Conservation (phyloP, 2,329 filamentous ascomycete species). For the Acrocalymma vagum region DNA sequence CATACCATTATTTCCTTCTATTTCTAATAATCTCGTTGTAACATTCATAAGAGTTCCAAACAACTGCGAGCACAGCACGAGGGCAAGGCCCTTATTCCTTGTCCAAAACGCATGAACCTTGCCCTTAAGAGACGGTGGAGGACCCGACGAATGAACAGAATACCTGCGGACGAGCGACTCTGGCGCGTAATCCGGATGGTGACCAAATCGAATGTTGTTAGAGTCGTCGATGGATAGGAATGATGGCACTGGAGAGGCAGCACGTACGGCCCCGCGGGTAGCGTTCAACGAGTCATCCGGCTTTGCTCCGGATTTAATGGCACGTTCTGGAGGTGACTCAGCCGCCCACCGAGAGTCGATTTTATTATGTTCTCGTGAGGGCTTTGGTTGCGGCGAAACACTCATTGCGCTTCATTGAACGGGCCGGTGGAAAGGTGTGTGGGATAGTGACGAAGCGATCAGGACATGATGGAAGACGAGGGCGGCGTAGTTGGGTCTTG, state of each 20-base stretch:
- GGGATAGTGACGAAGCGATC: constrained; percentile 15
- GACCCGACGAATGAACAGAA: constrained; percentile 31
- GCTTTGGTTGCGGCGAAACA: constrained; percentile 22
- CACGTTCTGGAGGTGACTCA: constrained; percentile 20
- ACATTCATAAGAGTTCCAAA: constrained; percentile 90
- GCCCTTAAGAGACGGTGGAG: constrained; percentile 27
- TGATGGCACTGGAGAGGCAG: constrained; percentile 42
- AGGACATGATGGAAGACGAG: constrained; percentile 18
- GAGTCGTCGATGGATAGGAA: constrained; percentile 44
- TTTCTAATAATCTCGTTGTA: constrained; percentile 77
- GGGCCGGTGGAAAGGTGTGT: constrained; percentile 7
- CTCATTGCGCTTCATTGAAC: constrained; percentile 35
- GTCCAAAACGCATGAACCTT: constrained; percentile 60
- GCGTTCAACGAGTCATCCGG: constrained; percentile 33
- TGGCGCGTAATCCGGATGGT: constrained; percentile 26
- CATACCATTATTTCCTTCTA: constrained; percentile 66
- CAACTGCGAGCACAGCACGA: constrained; percentile 78
- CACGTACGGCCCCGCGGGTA: constrained; percentile 39
- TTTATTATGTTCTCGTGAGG: constrained; percentile 31
- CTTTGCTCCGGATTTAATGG: constrained; percentile 40
- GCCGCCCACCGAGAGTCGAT: constrained; percentile 13
- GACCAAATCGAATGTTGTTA: constrained; percentile 37
- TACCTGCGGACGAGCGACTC: constrained; percentile 20
- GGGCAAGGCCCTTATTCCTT: constrained; percentile 74
- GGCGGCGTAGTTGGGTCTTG: too few relatives aligned